Evolutionary conservation across 306 rosid genomes (phyloP).

Genomic region (Canavalia gladiata): DNA sequence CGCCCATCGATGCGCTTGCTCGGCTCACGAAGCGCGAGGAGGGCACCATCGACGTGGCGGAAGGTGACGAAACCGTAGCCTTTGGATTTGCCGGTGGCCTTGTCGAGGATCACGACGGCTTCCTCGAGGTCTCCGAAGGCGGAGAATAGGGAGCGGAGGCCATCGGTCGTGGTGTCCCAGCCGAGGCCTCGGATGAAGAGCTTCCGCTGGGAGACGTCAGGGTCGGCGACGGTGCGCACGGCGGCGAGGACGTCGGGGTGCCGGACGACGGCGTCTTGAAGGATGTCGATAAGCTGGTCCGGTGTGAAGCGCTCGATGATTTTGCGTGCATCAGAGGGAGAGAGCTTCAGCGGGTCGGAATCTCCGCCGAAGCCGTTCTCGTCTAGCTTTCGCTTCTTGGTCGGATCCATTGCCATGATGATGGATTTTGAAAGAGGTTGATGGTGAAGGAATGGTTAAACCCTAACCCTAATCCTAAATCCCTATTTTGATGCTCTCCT

Average conservation of each 20-base stretch:
- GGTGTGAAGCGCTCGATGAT: constrained; percentile 78
- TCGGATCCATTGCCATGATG: constrained; percentile 62
- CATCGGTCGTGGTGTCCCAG: constrained; percentile 93
- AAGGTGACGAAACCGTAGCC: constrained; percentile 96
- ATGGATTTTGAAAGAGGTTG: background rate
- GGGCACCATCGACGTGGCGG: constrained; percentile 85
- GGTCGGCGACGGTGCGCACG: constrained; percentile 73
- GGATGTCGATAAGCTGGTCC: constrained; percentile 79
- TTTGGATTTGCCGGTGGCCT: constrained; percentile 81
- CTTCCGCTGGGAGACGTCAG: constrained; percentile 88
- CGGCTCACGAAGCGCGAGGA: constrained; percentile 89
- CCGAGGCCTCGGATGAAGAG: constrained; percentile 96
- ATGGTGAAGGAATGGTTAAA: constrained; percentile 42
- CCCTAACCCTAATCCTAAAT: constrained; percentile 74
- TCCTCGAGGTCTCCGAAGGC: constrained; percentile 94
- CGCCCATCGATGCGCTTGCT: constrained; percentile 98
- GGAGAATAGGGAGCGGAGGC: constrained; percentile 87
- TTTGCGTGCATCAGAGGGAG: constrained; percentile 78
- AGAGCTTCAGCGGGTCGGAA: constrained; percentile 51
- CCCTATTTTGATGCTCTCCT: constrained; percentile 14
- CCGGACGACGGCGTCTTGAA: constrained; percentile 75
- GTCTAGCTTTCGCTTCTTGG: constrained; percentile 89
- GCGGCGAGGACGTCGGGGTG: constrained; percentile 84
- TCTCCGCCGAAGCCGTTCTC: constrained; percentile 72
- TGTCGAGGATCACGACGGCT: constrained; percentile 88